Percentiles rank a stretch among this genome's conserved stretches.
Evolutionary conservation across 768 basidiomycete species (phyloP).

Genomic region (Galerina marginata): DNA sequence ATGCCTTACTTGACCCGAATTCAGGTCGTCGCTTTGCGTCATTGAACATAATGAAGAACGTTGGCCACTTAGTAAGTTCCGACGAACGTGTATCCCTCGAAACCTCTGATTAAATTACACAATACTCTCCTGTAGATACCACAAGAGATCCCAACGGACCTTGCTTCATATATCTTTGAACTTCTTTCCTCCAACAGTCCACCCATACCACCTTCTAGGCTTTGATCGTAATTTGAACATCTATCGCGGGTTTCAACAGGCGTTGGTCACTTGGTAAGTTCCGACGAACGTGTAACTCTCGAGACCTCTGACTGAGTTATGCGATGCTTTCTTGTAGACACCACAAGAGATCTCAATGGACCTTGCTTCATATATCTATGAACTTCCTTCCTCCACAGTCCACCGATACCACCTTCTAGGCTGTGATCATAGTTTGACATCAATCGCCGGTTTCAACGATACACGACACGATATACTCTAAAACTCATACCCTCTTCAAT

Average conservation of each 20-base stretch:
- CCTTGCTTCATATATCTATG: not conserved
- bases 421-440: not conserved
- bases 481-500: too few species aligned
- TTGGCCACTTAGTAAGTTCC: not conserved
- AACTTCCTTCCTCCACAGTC: not conserved
- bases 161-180: conserved; percentile 1
- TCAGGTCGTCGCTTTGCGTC: conserved; percentile 2
- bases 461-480: too few species aligned
- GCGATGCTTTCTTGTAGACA: not conserved
- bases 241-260: not conserved
- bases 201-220: not conserved
- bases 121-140: not conserved
- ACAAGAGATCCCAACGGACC: conserved; percentile 3
- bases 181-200: not conserved
- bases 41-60: not conserved
- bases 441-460: too few species aligned
- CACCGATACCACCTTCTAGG: not conserved
- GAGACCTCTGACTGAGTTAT: not conserved
- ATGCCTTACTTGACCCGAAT: conserved; percentile 37
- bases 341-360: conserved; percentile 5
- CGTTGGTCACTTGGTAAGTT: conserved; percentile 1
- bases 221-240: not conserved
- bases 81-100: not conserved
- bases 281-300: not conserved
- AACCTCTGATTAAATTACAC: not conserved